Evolutionary conservation across 371 early-diverging fungal genomes (phyloP), one percentile per base, ranked within the genome.

Genomic region (Mortierella sp.): DNA sequence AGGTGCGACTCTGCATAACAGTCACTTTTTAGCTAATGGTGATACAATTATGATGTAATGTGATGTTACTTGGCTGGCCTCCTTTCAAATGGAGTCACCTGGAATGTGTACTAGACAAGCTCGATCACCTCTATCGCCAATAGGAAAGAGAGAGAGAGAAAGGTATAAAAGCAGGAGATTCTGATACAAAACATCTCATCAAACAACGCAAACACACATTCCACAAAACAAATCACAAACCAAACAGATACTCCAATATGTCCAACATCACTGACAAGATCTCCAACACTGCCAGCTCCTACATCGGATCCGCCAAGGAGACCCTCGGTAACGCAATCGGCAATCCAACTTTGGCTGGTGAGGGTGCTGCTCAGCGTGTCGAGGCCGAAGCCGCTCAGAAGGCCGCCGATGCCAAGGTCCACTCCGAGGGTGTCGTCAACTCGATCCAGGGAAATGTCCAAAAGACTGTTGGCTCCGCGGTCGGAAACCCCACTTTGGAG

Each of bases 201-300:
- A 10, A 47, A 47, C 47, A 47, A 47, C 40, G 18, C 51, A 51
- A 18, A 51, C 8, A n/a, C 3, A 51, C 14, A 18, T 18, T 51
- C 18, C n/a, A 51, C 51, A n/a, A 51, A 14, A 43, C n/a, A n/a
- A n/a, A n/a, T n/a, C 11, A 47, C 47, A 47, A 47, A 47, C 11
- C 11, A 47, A 4, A 51, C 3, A 51, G 9, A 28, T 26, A 55
- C 55, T 55, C 28, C 62, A 62, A 62, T 47, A 62, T 45, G 62
- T n/a, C 61, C 22, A 37, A 57, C 58, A 5, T 30, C 55, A 10
- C 59, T n/a, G 59, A 62, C 45, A 32, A 39, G 14, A 11, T 62
- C 62, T 45, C 62, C 10, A 62, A 62, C 62, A 45, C 47, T 18
- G 62, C 62, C 62, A 45, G 26, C 62, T 43, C 47, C 62, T 43